These are phyloP conservation scores for Nicotiana rustica DNA, from an alignment of 305 asterid genomes.

Conservation along the genomic window DNA sequence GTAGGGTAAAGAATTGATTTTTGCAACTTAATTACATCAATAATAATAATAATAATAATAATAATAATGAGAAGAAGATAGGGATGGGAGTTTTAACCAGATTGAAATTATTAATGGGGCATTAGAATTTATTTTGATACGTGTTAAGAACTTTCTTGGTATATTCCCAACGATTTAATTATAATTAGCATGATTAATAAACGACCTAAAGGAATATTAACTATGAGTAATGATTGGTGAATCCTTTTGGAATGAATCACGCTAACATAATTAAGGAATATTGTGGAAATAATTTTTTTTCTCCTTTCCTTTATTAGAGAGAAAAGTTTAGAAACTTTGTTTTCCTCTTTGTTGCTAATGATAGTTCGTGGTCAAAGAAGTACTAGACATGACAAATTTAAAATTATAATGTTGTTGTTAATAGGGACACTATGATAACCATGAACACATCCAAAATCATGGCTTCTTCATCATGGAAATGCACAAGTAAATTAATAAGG, in stretches of 20 bases:
- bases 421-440: neutral
- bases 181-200: slow-evolving; percentile 19
- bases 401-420: neutral
- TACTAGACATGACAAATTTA: slow-evolving; percentile 2
- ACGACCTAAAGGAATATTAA: slow-evolving; percentile 12
- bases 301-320: neutral
- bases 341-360: neutral
- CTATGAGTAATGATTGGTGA: slow-evolving; percentile 34
- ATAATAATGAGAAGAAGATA: neutral
- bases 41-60: neutral
- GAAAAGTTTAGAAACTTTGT: neutral
- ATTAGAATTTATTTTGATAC: slow-evolving; percentile 10
- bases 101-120: slow-evolving; percentile 16
- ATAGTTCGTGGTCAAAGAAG: slow-evolving; percentile 23
- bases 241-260: slow-evolving; percentile 21
- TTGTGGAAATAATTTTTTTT: neutral
- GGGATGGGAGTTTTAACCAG: neutral
- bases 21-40: slow-evolving; percentile 5
- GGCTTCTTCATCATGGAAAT: neutral
- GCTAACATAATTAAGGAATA: slow-evolving; percentile 17
- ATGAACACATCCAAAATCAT: neutral
- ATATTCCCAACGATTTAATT: slow-evolving; percentile 6
- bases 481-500: neutral
- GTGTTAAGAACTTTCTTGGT: slow-evolving; percentile 13
- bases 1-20: slow-evolving; percentile 16